Evolutionary conservation across 148 eudicot genomes (phyloP), one percentile per base, ranked within the genome.

Genomic region (Fallopia convolvulus): DNA sequence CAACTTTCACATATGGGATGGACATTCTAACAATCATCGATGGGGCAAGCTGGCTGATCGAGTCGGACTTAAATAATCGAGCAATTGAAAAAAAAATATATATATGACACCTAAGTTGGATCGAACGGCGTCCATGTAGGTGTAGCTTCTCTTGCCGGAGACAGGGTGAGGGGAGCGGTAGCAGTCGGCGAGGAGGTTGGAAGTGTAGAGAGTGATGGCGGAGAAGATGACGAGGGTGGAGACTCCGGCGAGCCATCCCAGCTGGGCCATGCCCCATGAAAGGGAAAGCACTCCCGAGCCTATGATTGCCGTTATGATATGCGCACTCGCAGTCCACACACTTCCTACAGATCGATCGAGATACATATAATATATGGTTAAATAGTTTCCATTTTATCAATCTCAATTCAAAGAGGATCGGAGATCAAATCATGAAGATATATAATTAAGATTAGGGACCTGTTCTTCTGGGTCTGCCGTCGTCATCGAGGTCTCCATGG

Each of bases 211-310:
- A 2, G 96, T 89, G 74, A 91, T 86, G 20, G 71, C 78, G 8
- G 96, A 82, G 55, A 91, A 91, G 6, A 79, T 77, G 3, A 89
- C 50, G 2, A 91, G 82, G 6, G 91, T 89, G 12, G 83, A 80
- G 8, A 82, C 79, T 9, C 97, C 97, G 8, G 83, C 91, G 0
- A 85, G 42, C 97, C 97, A 91, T 53, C 97, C 97, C 30, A 91
- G 86, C 76, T 91, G 97, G 12, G 97, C 93, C 72, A 88, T 81
- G 0, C 83, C 90, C 97, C 97, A 91, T 5, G 93, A 91, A 33
- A 91, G 79, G 42, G 93, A 86, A n/a, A 91, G 84, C 1, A 91
- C 91, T 42, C 97, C 97, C 0, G 97, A 89, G 0, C 93, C 97
- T 50, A 91, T 91, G 2, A 89, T 83, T 18, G 93, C 89, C 58